Evolutionary conservation across 2,329 filamentous ascomycete species (phyloP).

Genomic region (Fusarium verrucosum): DNA sequence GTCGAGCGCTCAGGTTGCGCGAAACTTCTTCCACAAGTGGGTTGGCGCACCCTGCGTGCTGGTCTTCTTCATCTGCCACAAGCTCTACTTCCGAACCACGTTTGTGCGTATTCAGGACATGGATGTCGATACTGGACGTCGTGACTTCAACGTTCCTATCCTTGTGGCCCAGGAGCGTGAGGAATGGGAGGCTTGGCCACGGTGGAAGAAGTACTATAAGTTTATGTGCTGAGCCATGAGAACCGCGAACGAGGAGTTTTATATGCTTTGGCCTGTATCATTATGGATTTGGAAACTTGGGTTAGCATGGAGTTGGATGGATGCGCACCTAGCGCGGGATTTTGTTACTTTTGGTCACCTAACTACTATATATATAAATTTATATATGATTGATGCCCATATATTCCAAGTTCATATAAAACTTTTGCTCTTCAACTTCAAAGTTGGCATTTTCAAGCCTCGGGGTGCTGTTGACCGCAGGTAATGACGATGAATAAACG

Average conservation of each 20-base stretch:
- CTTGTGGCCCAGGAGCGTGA: conserved; percentile 82
- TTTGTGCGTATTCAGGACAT: conserved; percentile 77
- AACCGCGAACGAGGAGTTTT: neutral
- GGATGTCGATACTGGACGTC: conserved; percentile 85
- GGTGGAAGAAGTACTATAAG: conserved; percentile 80
- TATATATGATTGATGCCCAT: neutral
- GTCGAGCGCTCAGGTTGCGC: conserved; percentile 57
- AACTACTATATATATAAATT: neutral
- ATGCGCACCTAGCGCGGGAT: conserved; percentile 1
- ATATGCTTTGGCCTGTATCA: conserved; percentile 8
- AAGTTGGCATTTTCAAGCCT: neutral
- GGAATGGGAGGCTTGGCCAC: conserved; percentile 76
- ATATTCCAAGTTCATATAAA: neutral
- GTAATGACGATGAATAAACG: neutral
- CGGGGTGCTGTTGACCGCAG: neutral
- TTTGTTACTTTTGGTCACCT: neutral
- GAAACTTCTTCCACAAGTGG: conserved; percentile 78
- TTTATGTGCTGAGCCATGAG: conserved; percentile 67
- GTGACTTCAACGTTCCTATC: conserved; percentile 83
- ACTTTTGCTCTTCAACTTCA: neutral
- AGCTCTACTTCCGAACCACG: conserved; percentile 75
- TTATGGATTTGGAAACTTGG: conserved; percentile 7
- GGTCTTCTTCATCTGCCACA: conserved; percentile 77
- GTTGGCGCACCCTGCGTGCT: conserved; percentile 75
- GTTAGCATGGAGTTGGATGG: conserved; percentile 32